Percentiles rank a stretch among this genome's conserved stretches.
phyloP scores from a whole-genome alignment of 2,329 filamentous ascomycete genomes.

The Sporothrix sp. region DNA sequence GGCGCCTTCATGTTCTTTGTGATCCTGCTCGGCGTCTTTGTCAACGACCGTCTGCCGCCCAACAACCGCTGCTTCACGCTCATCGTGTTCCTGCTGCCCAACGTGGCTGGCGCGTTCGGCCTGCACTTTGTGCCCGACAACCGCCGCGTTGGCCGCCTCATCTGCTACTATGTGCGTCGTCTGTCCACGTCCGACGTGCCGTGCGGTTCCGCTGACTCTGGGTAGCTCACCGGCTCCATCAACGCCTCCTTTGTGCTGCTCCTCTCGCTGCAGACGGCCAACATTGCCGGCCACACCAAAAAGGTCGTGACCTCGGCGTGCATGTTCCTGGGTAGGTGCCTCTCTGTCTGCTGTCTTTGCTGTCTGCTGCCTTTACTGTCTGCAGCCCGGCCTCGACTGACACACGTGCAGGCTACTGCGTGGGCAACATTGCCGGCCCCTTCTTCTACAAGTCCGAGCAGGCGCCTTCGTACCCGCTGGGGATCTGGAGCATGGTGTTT shows the following conservation, averaged over 20 bases:
- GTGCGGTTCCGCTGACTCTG: no score
- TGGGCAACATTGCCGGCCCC: slow-evolving; percentile 51
- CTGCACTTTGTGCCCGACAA: slow-evolving; percentile 42
- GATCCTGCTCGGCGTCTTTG: slow-evolving; percentile 45
- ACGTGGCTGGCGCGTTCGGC: slow-evolving; percentile 48
- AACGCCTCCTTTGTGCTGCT: slow-evolving; percentile 32
- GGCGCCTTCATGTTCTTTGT: slow-evolving; percentile 45
- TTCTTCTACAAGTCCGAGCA: slow-evolving; percentile 52
- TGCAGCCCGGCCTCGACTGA: no score
- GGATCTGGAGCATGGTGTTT: slow-evolving; percentile 34
- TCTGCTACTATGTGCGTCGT: slow-evolving; percentile 38
- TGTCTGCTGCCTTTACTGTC: no score
- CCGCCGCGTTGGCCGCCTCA: slow-evolving; percentile 42
- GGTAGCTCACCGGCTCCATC: slow-evolving; percentile 27
- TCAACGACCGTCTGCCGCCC: slow-evolving; percentile 30
- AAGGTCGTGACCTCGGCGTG: slow-evolving; percentile 34
- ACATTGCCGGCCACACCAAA: slow-evolving; percentile 48
- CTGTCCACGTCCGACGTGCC: no score
- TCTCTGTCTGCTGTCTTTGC: no score
- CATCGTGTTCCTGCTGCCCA: slow-evolving; percentile 47
- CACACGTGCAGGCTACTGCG: slow-evolving; percentile 17
- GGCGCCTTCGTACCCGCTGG: slow-evolving; percentile 30
- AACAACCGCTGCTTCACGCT: slow-evolving; percentile 44
- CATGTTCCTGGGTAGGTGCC: slow-evolving; percentile 7
- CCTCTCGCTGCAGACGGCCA: slow-evolving; percentile 38